phyloP scores from a whole-genome alignment of 2,329 filamentous ascomycete genomes.

The Trichoderma sp. region DNA sequence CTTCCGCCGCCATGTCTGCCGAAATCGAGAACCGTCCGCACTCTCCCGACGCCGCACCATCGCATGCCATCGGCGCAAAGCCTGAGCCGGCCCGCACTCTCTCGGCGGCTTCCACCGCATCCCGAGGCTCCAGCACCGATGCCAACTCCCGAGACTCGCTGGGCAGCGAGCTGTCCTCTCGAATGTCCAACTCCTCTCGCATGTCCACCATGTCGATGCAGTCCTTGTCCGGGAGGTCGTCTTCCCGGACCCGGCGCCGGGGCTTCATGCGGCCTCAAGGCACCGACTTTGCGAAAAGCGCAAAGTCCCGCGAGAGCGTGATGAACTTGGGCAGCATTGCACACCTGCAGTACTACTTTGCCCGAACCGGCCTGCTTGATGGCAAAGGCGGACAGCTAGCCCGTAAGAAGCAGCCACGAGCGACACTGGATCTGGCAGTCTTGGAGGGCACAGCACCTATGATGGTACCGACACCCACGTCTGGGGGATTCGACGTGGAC shows the following conservation, averaged over 20 bases:
- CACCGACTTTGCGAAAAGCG: conserved; percentile 88
- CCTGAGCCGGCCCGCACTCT: conserved; percentile 65
- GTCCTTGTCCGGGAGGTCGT: conserved; percentile 49
- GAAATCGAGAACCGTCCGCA: conserved; percentile 41
- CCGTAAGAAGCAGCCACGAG: conserved; percentile 66
- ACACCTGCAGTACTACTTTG: conserved; percentile 98
- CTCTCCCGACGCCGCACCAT: conserved; percentile 65
- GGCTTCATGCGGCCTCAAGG: conserved; percentile 88
- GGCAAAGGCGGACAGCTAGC: conserved; percentile 88
- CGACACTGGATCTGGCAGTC: conserved; percentile 61
- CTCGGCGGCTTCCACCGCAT: conserved; percentile 65
- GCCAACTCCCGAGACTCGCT: conserved; percentile 57
- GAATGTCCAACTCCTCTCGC: conserved; percentile 59
- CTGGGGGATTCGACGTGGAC: conserved; percentile 56
- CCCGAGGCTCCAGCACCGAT: conserved; percentile 58
- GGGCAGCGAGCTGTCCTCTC: conserved; percentile 57
- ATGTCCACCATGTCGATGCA: conserved; percentile 65
- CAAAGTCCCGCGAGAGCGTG: conserved; percentile 88
- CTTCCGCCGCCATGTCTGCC: conserved; percentile 39
- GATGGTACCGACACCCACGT: conserved; percentile 40
- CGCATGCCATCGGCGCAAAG: conserved; percentile 63
- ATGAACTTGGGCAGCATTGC: conserved; percentile 96
- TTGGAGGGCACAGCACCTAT: conserved; percentile 44
- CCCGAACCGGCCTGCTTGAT: conserved; percentile 87
- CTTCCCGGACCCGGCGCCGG: conserved; percentile 61